These are phyloP conservation scores for Exobasidium rhododendri DNA, from an alignment of 1,284 basidiomycete species.

Conservation along the genomic window DNA sequence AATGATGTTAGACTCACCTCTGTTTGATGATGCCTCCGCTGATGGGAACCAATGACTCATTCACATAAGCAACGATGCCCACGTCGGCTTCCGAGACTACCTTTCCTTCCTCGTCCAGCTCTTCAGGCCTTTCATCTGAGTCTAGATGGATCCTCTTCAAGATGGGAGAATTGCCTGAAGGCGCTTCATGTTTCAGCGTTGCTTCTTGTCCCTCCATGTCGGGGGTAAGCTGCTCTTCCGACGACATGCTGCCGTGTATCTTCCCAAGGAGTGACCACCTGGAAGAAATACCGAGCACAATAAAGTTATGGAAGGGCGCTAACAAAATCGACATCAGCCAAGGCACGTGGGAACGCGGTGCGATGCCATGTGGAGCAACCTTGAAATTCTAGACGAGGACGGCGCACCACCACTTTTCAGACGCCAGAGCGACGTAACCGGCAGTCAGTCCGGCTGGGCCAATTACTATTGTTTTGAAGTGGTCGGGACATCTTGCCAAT, in stretches of 20 bases:
- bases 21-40: slow-evolving; percentile 27
- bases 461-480: too few species aligned
- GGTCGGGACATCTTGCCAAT: too few species aligned
- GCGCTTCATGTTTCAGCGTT: not conserved
- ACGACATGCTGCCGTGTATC: not conserved
- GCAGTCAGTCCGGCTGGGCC: too few species aligned
- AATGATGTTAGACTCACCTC: slow-evolving; percentile 16
- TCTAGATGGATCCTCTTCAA: not conserved
- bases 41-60: slow-evolving; percentile 12
- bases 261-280: too few species aligned
- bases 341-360: too few species aligned
- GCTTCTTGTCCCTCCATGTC: not conserved
- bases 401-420: too few species aligned
- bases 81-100: slow-evolving; percentile 19
- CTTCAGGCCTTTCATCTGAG: not conserved
- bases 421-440: too few species aligned
- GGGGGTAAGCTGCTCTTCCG: not conserved
- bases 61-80: slow-evolving; percentile 24
- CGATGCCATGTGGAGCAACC: too few species aligned
- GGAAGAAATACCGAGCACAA: too few species aligned
- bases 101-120: not conserved
- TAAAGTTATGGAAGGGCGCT: too few species aligned
- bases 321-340: too few species aligned
- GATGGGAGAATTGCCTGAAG: not conserved
- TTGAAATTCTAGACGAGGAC: too few species aligned